phyloP scores from a whole-genome alignment of 177 flowering plant species.

The Vitis hybrid region DNA sequence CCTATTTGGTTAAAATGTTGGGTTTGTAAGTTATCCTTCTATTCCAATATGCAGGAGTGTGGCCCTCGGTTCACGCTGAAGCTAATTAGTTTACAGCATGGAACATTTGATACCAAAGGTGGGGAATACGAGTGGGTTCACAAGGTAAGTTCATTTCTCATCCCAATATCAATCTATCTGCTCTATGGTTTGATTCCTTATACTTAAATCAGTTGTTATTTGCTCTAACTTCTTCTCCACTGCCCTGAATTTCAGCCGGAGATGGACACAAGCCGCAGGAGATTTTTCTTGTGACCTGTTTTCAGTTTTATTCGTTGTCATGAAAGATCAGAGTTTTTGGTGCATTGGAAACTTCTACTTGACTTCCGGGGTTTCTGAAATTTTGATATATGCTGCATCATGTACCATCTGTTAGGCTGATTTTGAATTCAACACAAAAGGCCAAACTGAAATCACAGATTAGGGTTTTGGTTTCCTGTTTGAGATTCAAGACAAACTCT shows the following conservation, averaged over 20 bases:
- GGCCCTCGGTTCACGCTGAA: slow-evolving; percentile 93
- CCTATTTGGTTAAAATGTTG: not conserved
- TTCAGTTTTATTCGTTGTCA: not conserved
- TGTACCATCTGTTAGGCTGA: too few relatives aligned
- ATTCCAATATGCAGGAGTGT: slow-evolving; percentile 68
- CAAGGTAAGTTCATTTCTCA: slow-evolving; percentile 56
- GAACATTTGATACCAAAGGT: slow-evolving; percentile 89
- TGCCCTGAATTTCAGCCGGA: slow-evolving; percentile 44
- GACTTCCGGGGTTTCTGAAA: too few relatives aligned
- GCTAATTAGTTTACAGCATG: slow-evolving; percentile 82
- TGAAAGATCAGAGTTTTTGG: too few relatives aligned
- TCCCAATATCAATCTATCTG: not conserved
- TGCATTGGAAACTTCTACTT: too few relatives aligned
- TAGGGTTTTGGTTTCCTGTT: too few relatives aligned
- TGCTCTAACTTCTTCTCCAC: not conserved
- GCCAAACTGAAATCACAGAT: too few relatives aligned
- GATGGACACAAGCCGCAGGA: slow-evolving; percentile 83
- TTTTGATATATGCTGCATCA: too few relatives aligned
- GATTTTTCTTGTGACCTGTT: slow-evolving; percentile 67
- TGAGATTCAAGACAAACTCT: too few relatives aligned
- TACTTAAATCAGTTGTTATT: too few relatives aligned
- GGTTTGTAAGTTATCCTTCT: not conserved
- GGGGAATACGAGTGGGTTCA: slow-evolving; percentile 98
- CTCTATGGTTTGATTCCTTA: too few relatives aligned
- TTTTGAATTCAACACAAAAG: too few relatives aligned